Percentiles rank a stretch among this genome's conserved stretches.
Evolutionary conservation across 2,329 filamentous ascomycete species (phyloP).

Genomic region (Drechmeria coniospora): DNA sequence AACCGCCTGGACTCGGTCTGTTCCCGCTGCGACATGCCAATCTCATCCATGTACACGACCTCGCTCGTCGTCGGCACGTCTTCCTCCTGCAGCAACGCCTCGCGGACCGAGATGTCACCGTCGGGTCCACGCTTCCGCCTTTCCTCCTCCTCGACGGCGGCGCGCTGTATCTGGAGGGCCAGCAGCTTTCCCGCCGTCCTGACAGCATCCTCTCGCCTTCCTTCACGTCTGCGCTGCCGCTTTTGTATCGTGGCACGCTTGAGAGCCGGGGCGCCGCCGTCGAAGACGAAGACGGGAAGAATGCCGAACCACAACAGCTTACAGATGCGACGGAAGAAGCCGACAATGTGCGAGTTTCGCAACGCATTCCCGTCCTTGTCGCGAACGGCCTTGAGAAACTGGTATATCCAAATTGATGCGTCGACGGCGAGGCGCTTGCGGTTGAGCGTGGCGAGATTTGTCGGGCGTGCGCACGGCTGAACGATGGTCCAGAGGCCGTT

Average conservation of each 20-base stretch:
- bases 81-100: constrained; percentile 40
- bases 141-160: constrained; percentile 70
- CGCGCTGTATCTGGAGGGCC: constrained; percentile 84
- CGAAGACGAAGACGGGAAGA: constrained; percentile 92
- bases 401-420: constrained; percentile 99
- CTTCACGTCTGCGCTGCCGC: constrained; percentile 68
- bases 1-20: constrained; percentile 62
- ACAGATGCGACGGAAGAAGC: constrained; percentile 96
- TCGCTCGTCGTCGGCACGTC: constrained; percentile 50
- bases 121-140: constrained; percentile 38
- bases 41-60: constrained; percentile 82
- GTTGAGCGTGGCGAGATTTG: constrained; percentile 91
- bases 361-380: constrained; percentile 97
- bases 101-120: constrained; percentile 23
- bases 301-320: constrained; percentile 96
- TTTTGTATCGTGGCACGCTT: constrained; percentile 82
- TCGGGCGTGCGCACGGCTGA: constrained; percentile 86
- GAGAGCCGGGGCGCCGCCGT: constrained; percentile 79
- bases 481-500: constrained; percentile 95
- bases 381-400: constrained; percentile 95
- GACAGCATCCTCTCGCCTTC: constrained; percentile 80
- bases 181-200: constrained; percentile 82
- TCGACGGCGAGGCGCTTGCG: constrained; percentile 93
- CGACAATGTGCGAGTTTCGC: constrained; percentile 88
- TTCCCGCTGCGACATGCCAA: constrained; percentile 66